phyloP scores from a whole-genome alignment of 2,329 filamentous ascomycete genomes.

The Epichloe sibirici region DNA sequence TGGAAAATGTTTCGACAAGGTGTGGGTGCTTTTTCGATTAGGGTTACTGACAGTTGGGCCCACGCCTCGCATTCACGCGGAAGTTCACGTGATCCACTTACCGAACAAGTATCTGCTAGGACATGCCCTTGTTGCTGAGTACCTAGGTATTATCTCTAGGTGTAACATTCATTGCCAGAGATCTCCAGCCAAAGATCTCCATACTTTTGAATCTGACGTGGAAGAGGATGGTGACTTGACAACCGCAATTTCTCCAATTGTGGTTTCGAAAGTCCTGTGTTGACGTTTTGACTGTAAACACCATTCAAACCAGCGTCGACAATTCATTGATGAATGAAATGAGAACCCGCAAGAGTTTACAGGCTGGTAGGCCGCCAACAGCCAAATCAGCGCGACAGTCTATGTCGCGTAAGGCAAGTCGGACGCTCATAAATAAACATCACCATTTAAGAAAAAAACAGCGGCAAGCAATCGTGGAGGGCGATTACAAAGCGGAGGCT shows the following conservation, averaged over 20 bases:
- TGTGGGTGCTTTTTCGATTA: slow-evolving; percentile 9
- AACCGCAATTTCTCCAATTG: too few species aligned
- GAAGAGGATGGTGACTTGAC: too few species aligned
- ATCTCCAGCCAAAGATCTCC: too few species aligned
- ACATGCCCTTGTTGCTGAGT: too few species aligned
- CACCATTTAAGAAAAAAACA: slow-evolving; percentile 53
- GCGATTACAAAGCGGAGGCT: slow-evolving; percentile 35
- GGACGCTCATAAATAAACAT: slow-evolving; percentile 51
- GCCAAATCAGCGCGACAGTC: slow-evolving; percentile 36
- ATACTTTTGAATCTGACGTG: too few species aligned
- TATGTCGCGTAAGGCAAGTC: slow-evolving; percentile 53
- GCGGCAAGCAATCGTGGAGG: slow-evolving; percentile 39
- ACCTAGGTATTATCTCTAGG: too few species aligned
- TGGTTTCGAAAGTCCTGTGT: too few species aligned
- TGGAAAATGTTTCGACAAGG: not conserved
- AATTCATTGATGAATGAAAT: slow-evolving; percentile 16
- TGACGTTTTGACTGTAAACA: too few species aligned
- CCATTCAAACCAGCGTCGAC: not conserved
- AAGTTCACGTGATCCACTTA: too few species aligned
- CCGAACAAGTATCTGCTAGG: too few species aligned
- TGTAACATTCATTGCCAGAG: too few species aligned
- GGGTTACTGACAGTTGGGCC: not conserved
- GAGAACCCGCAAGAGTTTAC: slow-evolving; percentile 32
- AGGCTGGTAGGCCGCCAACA: slow-evolving; percentile 43
- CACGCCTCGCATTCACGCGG: too few species aligned